Base-by-base conservation (phyloP, 345 rosid genomes). In the Fremontodendron californicum region DNA sequence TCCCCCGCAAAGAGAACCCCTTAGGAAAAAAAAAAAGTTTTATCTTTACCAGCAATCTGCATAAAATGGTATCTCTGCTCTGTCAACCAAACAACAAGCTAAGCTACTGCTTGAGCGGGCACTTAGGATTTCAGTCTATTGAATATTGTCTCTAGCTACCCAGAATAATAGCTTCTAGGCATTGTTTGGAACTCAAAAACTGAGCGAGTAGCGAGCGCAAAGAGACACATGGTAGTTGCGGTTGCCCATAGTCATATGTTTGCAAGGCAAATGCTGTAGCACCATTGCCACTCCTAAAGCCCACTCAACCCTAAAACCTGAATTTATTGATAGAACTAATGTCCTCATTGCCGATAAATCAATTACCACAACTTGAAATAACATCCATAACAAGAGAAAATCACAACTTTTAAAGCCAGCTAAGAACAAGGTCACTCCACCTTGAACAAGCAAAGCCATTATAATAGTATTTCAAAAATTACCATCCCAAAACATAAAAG, bases 381-480 rank as follows among this genome's bases (percentile, higher is more conserved):
- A 23, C 15, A 55, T 48, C 27, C 31, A 55, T 2, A 55, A 9
- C 61, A 23, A 23, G 15, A 55, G 31, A 23, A 55, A 55, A 21
- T 19, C 23, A 55, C 61, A 55, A 55, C 15, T 15, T 8, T 27
- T 0, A 55, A 21, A 21, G 29, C 31, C 31, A 23, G 25, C 2
- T 3, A 21, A 21, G 29, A 55, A 21, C 29, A 21, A 55, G 61
- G 21, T 55, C 61, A 51, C 54, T 74, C 35, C 79, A 76, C 21
- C 55, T 48, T 51, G 52, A 68, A 75, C 29, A 42, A 18, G 52
- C 61, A 77, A 68, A 25, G 49, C 16, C 64, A 68, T 48, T 58
- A n/a, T 21, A 25, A 54, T 39, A 57, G 63, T 37, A 55, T 45
- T 54, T 40, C 19, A 23, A 80, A 76, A 68, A 19, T 60, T 33